Evolutionary conservation across 441 rosid genomes (phyloP).

Genomic region (Euphorbia celastroides): DNA sequence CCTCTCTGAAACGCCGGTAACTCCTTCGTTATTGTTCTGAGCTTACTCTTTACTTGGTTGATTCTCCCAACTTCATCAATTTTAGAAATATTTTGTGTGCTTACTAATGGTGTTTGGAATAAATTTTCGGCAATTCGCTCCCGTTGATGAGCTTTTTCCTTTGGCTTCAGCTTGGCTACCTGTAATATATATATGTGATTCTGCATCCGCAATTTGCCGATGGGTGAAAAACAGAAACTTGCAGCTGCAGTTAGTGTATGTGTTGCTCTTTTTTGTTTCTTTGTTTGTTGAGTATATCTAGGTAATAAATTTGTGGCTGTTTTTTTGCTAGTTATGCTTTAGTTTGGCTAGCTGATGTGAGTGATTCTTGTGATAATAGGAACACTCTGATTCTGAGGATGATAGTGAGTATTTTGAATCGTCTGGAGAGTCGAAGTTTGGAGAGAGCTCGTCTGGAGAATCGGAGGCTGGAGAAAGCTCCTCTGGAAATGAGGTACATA

Average conservation of each 20-base stretch:
- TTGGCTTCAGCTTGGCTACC: neutral
- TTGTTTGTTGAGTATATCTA: neutral
- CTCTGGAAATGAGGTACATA: constrained; percentile 39
- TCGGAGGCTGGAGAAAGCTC: constrained; percentile 29
- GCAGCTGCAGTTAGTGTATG: neutral
- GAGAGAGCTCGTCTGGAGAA: too few species aligned
- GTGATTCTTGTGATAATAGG: constrained; percentile 18
- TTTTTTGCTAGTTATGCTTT: neutral
- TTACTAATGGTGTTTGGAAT: neutral
- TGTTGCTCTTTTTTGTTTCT: neutral
- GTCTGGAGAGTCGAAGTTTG: too few species aligned
- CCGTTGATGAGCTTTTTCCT: neutral
- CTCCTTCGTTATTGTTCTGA: too few species aligned
- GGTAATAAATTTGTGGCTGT: neutral
- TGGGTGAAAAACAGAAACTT: neutral
- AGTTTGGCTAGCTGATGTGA: neutral
- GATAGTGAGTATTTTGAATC: constrained; percentile 31
- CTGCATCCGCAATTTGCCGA: neutral
- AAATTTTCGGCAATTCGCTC: neutral
- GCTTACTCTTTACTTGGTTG: too few species aligned
- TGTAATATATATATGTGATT: neutral
- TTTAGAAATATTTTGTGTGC: neutral
- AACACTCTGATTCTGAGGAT: constrained; percentile 39
- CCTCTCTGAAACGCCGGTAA: too few species aligned
- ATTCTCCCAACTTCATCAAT: too few species aligned